These are phyloP conservation scores for Schoenoplectus triqueter DNA, from an alignment of 202 grass and related monocot species.

Conservation along the genomic window DNA sequence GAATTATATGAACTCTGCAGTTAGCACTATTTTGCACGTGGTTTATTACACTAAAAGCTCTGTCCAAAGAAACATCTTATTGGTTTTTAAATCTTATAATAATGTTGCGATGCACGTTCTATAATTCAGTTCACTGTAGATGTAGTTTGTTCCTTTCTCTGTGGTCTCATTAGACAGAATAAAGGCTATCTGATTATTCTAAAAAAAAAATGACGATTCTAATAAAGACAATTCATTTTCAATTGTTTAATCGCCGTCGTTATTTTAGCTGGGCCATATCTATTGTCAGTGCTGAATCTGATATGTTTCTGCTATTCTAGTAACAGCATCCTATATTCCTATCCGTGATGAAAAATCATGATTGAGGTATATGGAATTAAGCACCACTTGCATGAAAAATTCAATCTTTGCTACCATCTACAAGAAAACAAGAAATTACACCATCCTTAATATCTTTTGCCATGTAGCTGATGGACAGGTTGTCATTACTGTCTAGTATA, in stretches of 20 bases:
- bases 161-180: background rate
- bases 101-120: background rate
- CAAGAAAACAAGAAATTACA: background rate
- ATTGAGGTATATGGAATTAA: background rate
- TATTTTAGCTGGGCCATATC: background rate
- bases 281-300: background rate
- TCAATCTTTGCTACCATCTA: background rate
- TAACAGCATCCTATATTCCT: background rate
- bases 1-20: no score
- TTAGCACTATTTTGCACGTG: background rate
- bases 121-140: background rate
- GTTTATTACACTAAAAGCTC: background rate
- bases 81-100: background rate
- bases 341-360: background rate
- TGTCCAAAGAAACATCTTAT: background rate
- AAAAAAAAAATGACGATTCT: constrained; percentile 1
- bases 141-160: background rate
- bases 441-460: background rate
- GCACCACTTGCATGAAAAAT: background rate
- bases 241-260: background rate
- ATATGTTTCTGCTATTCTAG: background rate
- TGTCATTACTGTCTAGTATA: no score
- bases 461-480: background rate
- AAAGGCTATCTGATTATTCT: background rate
- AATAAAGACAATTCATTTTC: background rate